Evolutionary conservation across 148 eudicot genomes (phyloP).

Genomic region (Limonium bicolor): DNA sequence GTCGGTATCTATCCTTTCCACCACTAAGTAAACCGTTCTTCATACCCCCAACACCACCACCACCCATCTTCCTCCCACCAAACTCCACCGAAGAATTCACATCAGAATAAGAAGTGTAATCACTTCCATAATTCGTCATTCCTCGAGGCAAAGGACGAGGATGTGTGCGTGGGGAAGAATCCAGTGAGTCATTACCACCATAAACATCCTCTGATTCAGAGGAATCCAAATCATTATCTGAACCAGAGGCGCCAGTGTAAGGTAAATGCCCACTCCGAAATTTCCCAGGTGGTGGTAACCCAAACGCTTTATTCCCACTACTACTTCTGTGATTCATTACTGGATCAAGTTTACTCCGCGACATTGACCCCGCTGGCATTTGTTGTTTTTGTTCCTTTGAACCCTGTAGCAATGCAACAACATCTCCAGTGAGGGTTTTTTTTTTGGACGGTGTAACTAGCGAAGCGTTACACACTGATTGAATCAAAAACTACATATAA

Average conservation of each 20-base stretch:
- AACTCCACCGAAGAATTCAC: slow-evolving; percentile 71
- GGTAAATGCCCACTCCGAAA: slow-evolving; percentile 59
- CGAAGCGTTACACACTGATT: too few relatives aligned
- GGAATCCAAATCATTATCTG: slow-evolving; percentile 38
- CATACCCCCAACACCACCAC: not conserved
- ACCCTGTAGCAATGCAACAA: slow-evolving; percentile 27
- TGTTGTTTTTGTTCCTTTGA: slow-evolving; percentile 25
- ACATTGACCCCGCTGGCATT: slow-evolving; percentile 26
- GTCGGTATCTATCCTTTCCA: slow-evolving; percentile 22
- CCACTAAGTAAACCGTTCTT: slow-evolving; percentile 21
- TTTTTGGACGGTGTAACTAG: too few relatives aligned
- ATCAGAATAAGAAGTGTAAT: slow-evolving; percentile 53
- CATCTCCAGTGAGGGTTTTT: not conserved
- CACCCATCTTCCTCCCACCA: slow-evolving; percentile 19
- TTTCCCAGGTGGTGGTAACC: slow-evolving; percentile 51
- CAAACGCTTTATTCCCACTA: slow-evolving; percentile 26
- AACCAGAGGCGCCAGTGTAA: slow-evolving; percentile 28
- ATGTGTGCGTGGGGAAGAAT: slow-evolving; percentile 55
- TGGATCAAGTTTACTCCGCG: slow-evolving; percentile 32
- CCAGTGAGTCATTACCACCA: slow-evolving; percentile 61
- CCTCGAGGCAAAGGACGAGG: slow-evolving; percentile 16
- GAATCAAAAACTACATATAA: not conserved
- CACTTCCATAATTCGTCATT: slow-evolving; percentile 42
- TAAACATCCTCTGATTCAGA: slow-evolving; percentile 70
- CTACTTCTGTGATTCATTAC: slow-evolving; percentile 15